These are phyloP conservation scores for Lycium ferocissimum DNA, from an alignment of 257 asterid genomes.

Conservation along the genomic window DNA sequence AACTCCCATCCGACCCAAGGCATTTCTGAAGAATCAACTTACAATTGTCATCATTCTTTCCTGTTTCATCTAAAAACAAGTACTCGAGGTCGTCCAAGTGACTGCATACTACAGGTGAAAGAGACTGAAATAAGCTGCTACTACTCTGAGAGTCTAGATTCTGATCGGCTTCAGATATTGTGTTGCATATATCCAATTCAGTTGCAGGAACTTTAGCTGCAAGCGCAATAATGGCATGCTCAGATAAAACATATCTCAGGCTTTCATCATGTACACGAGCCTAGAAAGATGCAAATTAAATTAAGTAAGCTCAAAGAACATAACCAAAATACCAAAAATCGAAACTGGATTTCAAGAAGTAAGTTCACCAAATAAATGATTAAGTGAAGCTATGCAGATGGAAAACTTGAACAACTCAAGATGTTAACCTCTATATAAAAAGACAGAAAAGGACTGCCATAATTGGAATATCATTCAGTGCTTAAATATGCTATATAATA, in stretches of 20 bases:
- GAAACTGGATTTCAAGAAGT: not conserved
- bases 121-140: slow-evolving; percentile 53
- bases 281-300: slow-evolving; percentile 54
- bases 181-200: slow-evolving; percentile 57
- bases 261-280: slow-evolving; percentile 99
- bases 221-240: slow-evolving; percentile 71
- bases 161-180: slow-evolving; percentile 65
- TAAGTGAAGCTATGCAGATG: not conserved
- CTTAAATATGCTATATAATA: not conserved
- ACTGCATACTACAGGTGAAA: slow-evolving; percentile 72
- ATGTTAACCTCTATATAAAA: not conserved
- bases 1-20: slow-evolving; percentile 70
- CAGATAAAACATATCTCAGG: slow-evolving; percentile 86
- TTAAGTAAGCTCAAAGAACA: slow-evolving; percentile 32
- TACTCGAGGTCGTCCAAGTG: slow-evolving; percentile 68
- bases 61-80: slow-evolving; percentile 55
- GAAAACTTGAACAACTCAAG: not conserved
- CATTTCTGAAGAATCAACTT: slow-evolving; percentile 57
- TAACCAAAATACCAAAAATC: not conserved
- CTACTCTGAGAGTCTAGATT: slow-evolving; percentile 51
- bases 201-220: slow-evolving; percentile 68
- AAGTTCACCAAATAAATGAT: slow-evolving; percentile 11
- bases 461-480: not conserved
- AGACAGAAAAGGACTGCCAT: not conserved
- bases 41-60: slow-evolving; percentile 54